A percentile compares a stretch with the other conserved stretches of the same genome.
phyloP scores from a whole-genome alignment of 352 stramenopile genomes.

The Plasmopara viticola region DNA sequence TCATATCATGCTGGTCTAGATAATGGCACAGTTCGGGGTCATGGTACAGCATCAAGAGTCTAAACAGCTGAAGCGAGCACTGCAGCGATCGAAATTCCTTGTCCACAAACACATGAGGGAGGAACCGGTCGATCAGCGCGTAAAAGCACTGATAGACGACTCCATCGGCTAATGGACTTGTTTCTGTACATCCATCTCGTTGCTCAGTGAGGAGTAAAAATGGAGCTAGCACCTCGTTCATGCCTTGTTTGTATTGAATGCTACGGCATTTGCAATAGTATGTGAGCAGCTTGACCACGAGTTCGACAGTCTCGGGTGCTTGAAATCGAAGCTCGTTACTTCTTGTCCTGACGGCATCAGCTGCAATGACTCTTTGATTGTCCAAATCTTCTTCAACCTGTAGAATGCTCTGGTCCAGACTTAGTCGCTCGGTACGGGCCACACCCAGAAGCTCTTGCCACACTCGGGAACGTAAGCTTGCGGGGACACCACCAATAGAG shows the following conservation, averaged over 20 bases:
- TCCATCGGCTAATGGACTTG: slow-evolving; percentile 40
- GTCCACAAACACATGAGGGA: slow-evolving; percentile 86
- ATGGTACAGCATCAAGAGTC: slow-evolving; percentile 89
- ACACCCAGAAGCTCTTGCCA: slow-evolving; percentile 81
- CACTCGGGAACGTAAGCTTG: slow-evolving; percentile 43
- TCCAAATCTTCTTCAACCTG: slow-evolving; percentile 76
- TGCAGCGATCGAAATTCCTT: slow-evolving; percentile 88
- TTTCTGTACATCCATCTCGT: slow-evolving; percentile 17
- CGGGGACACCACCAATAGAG: slow-evolving; percentile 56
- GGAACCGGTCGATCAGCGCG: slow-evolving; percentile 83
- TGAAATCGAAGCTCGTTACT: slow-evolving; percentile 75
- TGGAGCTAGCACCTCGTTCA: slow-evolving; percentile 92
- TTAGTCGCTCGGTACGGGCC: slow-evolving; percentile 47
- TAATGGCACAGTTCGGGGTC: slow-evolving; percentile 83
- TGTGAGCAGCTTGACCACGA: slow-evolving; percentile 82
- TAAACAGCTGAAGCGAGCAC: slow-evolving; percentile 89
- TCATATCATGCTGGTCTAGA: slow-evolving; percentile 89
- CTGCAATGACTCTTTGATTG: slow-evolving; percentile 89
- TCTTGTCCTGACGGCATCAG: slow-evolving; percentile 81
- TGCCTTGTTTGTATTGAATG: slow-evolving; percentile 91
- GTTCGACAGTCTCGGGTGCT: slow-evolving; percentile 60
- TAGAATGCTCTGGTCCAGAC: slow-evolving; percentile 66
- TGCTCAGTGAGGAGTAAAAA: slow-evolving; percentile 75
- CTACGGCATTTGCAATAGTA: slow-evolving; percentile 90
- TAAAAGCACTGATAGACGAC: slow-evolving; percentile 86